These are phyloP conservation scores for Geotrichum bryndzae DNA, from an alignment of 1,139 yeast species.

Conservation along the genomic window DNA sequence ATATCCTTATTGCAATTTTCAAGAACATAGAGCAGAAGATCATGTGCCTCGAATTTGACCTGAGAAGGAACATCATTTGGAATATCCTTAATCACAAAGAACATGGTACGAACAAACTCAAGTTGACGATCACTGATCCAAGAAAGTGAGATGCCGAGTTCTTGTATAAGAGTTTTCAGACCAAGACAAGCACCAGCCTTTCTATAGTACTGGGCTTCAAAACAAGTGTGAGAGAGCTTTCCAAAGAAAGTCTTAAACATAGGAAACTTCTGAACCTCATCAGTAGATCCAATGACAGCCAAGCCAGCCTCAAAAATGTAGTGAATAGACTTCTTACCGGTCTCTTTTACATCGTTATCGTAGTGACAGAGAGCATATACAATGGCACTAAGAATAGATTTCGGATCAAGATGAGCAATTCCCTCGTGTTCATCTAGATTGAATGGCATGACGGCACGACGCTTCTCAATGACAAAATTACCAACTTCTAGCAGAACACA, in stretches of 20 bases:
- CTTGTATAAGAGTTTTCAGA: conserved; percentile 62
- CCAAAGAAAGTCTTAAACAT: conserved; percentile 71
- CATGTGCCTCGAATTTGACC: conserved; percentile 66
- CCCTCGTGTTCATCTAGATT: conserved; percentile 79
- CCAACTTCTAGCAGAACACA: conserved; percentile 72
- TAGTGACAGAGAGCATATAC: conserved; percentile 77
- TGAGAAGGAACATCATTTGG: conserved; percentile 82
- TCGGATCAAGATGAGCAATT: conserved; percentile 59
- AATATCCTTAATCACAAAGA: conserved; percentile 86
- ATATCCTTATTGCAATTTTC: conserved; percentile 58
- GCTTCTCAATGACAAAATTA: conserved; percentile 62
- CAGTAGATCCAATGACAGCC: conserved; percentile 59
- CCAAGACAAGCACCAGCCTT: conserved; percentile 91
- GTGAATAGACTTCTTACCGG: conserved; percentile 65
- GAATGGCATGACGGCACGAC: conserved; percentile 65
- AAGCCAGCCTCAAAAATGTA: conserved; percentile 57
- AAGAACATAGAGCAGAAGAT: conserved; percentile 57
- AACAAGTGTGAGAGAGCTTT: conserved; percentile 83
- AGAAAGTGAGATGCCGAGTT: conserved; percentile 56
- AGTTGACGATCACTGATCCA: conserved; percentile 77
- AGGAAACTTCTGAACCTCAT: conserved; percentile 64
- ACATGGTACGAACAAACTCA: conserved; percentile 78
- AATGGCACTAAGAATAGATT: conserved; percentile 66
- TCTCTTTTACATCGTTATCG: conserved; percentile 59
- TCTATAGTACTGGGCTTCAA: conserved; percentile 76